Conservation (phyloP, 2,329 filamentous ascomycete species). For the Gnomoniopsis smithogilvyi region DNA sequence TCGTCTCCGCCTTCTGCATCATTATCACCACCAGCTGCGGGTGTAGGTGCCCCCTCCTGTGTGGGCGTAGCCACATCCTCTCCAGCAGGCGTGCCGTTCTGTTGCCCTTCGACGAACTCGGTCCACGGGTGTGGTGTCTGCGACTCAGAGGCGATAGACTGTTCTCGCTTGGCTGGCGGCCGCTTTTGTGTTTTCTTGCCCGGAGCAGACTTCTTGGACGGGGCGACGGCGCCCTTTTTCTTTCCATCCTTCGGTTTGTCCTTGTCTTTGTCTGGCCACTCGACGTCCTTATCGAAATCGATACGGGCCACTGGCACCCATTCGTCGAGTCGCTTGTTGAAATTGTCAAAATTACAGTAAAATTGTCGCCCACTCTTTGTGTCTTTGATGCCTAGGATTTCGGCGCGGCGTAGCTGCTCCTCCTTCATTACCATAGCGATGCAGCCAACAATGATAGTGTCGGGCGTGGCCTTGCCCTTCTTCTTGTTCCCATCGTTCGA, state of each 20-base stretch:
- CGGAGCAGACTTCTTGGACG: constrained; percentile 50
- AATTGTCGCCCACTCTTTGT: constrained; percentile 85
- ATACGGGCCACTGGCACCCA: constrained; percentile 84
- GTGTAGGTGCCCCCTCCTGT: constrained; percentile 13
- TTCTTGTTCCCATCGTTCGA: constrained; percentile 54
- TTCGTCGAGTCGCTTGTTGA: constrained; percentile 84
- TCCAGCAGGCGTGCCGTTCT: constrained; percentile 40
- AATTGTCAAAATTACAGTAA: constrained; percentile 97
- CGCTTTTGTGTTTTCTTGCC: constrained; percentile 59
- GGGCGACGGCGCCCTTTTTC: constrained; percentile 60
- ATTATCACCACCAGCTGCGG: constrained; percentile 40
- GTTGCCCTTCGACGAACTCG: constrained; percentile 49
- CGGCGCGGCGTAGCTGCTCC: constrained; percentile 83
- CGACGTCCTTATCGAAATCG: constrained; percentile 85
- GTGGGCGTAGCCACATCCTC: constrained; percentile 26
- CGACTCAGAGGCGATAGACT: constrained; percentile 51
- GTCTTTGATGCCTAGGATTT: constrained; percentile 92
- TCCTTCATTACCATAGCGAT: constrained; percentile 66
- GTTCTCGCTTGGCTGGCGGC: constrained; percentile 48
- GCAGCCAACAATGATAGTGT: constrained; percentile 66
- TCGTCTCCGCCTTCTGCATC: constrained; percentile 52
- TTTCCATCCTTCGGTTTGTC: constrained; percentile 72
- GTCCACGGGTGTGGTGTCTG: constrained; percentile 53
- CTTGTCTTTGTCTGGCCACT: constrained; percentile 93
- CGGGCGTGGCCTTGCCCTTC: constrained; percentile 79